These are phyloP conservation scores for Talaromyces stipitatus DNA, from an alignment of 495 filamentous ascomycete species.

Conservation along the genomic window DNA sequence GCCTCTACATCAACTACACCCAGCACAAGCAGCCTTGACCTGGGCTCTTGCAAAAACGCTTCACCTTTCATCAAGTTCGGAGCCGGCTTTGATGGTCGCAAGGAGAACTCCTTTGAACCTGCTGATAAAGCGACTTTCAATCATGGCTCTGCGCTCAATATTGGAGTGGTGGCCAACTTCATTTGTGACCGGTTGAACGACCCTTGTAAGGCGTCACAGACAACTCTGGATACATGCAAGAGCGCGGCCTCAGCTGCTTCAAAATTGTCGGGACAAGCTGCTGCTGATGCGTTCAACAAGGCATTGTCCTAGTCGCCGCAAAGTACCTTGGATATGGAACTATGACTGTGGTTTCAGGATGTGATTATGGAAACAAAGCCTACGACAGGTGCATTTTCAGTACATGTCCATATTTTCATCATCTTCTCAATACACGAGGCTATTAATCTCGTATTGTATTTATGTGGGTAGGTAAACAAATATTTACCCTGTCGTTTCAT, in stretches of 20 bases:
- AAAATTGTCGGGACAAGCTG: conserved; percentile 33
- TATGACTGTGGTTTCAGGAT: neutral
- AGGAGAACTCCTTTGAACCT: conserved; percentile 43
- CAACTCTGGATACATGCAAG: conserved; percentile 35
- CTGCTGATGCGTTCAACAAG: conserved; percentile 50
- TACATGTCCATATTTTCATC: too few species aligned
- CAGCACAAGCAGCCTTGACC: conserved; percentile 23
- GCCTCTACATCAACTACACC: conserved; percentile 20
- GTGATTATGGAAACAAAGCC: neutral
- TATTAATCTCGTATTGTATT: too few species aligned
- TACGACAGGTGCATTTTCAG: neutral
- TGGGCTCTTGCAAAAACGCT: conserved; percentile 38
- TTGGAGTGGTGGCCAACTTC: conserved; percentile 46
- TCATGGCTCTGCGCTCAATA: conserved; percentile 51
- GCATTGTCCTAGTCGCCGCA: conserved; percentile 7
- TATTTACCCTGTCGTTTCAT: too few species aligned
- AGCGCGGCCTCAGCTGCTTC: conserved; percentile 34
- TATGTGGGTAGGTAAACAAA: too few species aligned
- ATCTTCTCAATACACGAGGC: too few species aligned
- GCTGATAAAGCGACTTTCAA: conserved; percentile 42
- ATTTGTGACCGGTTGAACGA: conserved; percentile 42
- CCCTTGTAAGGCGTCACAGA: conserved; percentile 39
- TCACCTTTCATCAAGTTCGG: conserved; percentile 48
- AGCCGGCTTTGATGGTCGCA: conserved; percentile 41
- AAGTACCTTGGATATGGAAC: neutral